Base-by-base conservation (phyloP, 2,329 filamentous ascomycete species). In the Teratosphaeria epicoccoides region DNA sequence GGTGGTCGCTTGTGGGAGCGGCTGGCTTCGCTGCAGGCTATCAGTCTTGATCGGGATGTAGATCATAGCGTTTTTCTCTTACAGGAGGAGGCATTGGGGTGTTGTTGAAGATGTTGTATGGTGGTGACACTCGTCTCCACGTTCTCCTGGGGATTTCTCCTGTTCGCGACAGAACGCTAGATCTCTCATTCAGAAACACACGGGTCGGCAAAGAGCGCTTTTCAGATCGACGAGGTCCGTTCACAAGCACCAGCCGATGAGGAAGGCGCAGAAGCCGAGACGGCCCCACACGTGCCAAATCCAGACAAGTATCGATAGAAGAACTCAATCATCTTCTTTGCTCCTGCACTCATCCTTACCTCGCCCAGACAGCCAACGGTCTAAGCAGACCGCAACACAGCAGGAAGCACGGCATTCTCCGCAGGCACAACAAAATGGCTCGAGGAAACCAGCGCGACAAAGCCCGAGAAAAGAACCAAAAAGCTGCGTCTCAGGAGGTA, bases 391-490 rank as follows among this genome's bases (percentile, higher is more conserved):
- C n/a, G 7, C n/a, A n/a, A 20, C 33, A 40, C n/a, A n/a, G n/a
- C n/a, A n/a, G n/a, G n/a, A n/a, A n/a, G n/a, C n/a, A n/a, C n/a
- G n/a, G n/a, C n/a, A n/a, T n/a, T n/a, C n/a, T 17, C 14, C 12
- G 14, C 7, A 14, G 2, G 3, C 33, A 40, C n/a, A 20, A 20
- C n/a, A 46, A 48, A 6, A 97, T 97, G 91, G 84, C 91, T 62
- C 88, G 91, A 71, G 91, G 91, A 62, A 97, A 97, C 72, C 91
- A 97, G 78, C 86, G 91, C 66, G 90, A 97, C 58, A 89, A 91
- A 76, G 85, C 87, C 64, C 86, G 91, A 57, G 87, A 91, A 74
- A 93, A 91, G 75, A 88, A 82, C 71, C 79, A 83, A 66, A 91
- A 94, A 77, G 82, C 84, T 64, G 69, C 77, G 66, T 75, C 81